phyloP scores from a whole-genome alignment of 2,329 filamentous ascomycete species.

The Aspergillus clavatus region DNA sequence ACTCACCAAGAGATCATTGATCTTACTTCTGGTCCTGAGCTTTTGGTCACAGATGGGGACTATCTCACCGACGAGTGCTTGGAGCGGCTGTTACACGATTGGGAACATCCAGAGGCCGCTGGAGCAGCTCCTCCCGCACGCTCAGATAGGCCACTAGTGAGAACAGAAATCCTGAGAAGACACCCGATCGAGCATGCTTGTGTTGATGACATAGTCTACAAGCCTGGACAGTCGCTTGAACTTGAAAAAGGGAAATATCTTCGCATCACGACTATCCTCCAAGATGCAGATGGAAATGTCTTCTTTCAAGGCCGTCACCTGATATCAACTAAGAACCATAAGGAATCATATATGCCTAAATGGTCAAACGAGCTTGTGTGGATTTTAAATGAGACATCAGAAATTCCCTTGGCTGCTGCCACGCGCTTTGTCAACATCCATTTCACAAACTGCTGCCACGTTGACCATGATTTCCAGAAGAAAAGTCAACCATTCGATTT shows the following conservation, averaged over 20 bases:
- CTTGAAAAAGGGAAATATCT: conserved; percentile 39
- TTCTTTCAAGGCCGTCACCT: conserved; percentile 39
- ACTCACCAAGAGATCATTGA: conserved; percentile 8
- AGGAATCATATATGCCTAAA: conserved; percentile 31
- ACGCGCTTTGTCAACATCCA: conserved; percentile 42
- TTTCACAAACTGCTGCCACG: conserved; percentile 50
- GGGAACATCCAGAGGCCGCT: neutral
- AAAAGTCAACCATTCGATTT: conserved; percentile 24
- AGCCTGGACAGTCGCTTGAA: conserved; percentile 32
- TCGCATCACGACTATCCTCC: conserved; percentile 35
- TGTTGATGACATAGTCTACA: conserved; percentile 21
- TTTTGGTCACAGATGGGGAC: conserved; percentile 16
- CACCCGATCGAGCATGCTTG: conserved; percentile 13
- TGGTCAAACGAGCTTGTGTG: conserved; percentile 45
- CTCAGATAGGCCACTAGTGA: too few relatives aligned
- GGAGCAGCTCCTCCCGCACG: neutral
- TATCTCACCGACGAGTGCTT: conserved; percentile 26
- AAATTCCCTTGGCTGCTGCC: conserved; percentile 41
- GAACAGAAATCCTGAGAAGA: neutral
- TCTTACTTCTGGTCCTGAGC: conserved; percentile 3
- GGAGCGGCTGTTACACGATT: conserved; percentile 11
- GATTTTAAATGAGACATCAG: conserved; percentile 36
- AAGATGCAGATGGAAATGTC: conserved; percentile 18
- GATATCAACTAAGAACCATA: conserved; percentile 27
- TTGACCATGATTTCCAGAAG: conserved; percentile 24